Percentiles rank a stretch among this genome's conserved stretches.
phyloP scores from a whole-genome alignment of 2,329 filamentous ascomycete genomes.

The Didymella exigua region DNA sequence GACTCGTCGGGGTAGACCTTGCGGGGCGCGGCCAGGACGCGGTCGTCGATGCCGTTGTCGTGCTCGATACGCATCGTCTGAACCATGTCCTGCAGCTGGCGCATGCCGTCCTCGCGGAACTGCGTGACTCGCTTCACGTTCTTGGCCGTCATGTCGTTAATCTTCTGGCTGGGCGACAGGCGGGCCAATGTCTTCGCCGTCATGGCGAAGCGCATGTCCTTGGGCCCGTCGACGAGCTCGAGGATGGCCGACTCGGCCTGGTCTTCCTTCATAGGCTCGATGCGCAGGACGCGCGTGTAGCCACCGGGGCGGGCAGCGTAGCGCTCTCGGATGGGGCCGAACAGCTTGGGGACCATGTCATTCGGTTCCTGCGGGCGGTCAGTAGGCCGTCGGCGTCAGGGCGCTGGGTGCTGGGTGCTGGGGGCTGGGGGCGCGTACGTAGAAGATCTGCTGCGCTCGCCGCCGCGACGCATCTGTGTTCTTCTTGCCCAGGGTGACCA shows the following conservation, averaged over 20 bases:
- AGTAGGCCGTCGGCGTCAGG: conserved; percentile 20
- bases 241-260: conserved; percentile 90
- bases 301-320: conserved; percentile 83
- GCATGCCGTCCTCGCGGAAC: conserved; percentile 70
- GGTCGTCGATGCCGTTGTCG: conserved; percentile 33
- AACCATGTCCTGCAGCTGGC: conserved; percentile 68
- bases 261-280: conserved; percentile 86
- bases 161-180: conserved; percentile 57
- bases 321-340: conserved; percentile 78
- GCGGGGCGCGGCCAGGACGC: conserved; percentile 35
- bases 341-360: conserved; percentile 80
- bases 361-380: conserved; percentile 64
- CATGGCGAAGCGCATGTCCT: conserved; percentile 93
- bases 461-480: conserved; percentile 82
- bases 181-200: conserved; percentile 83
- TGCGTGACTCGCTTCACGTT: conserved; percentile 85
- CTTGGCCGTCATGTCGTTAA: conserved; percentile 73
- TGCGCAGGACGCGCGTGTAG: conserved; percentile 92
- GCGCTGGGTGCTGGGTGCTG: not conserved
- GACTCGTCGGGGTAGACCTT: conserved; percentile 41
- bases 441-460: conserved; percentile 81
- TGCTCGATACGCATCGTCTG: conserved; percentile 43
- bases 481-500: conserved; percentile 92
- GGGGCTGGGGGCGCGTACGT: conserved; percentile 66
- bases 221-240: conserved; percentile 91